Evolutionary conservation across 441 rosid species (phyloP).

Genomic region (Bruguiera hainesii): DNA sequence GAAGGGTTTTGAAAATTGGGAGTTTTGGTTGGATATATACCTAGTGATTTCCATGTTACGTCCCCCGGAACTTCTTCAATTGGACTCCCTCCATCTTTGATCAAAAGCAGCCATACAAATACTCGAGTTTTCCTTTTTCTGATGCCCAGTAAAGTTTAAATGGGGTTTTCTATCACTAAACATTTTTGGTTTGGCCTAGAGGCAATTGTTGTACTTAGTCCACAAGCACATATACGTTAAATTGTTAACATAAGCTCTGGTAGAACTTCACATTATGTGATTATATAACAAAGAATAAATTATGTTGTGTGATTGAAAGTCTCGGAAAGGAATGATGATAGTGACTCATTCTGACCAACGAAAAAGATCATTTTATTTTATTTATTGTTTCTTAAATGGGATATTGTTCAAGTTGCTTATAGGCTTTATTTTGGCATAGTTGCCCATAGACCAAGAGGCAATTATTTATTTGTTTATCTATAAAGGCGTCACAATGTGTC

Average conservation of each 20-base stretch:
- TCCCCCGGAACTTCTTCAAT: slow-evolving; percentile 5
- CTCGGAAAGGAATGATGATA: neutral
- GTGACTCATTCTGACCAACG: slow-evolving; percentile 6
- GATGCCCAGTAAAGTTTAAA: slow-evolving; percentile 21
- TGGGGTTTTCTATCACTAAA: slow-evolving; percentile 4
- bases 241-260: neutral
- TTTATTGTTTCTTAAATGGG: neutral
- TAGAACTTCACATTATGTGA: neutral
- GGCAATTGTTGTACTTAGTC: slow-evolving; percentile 17
- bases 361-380: slow-evolving; percentile 1
- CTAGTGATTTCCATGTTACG: neutral
- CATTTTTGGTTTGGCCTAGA: neutral
- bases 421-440: too few relatives aligned
- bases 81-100: slow-evolving; percentile 8
- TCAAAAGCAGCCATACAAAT: slow-evolving; percentile 8
- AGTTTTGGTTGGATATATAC: neutral
- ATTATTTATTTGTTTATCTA: too few relatives aligned
- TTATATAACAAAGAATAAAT: neutral
- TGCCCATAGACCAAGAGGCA: too few relatives aligned
- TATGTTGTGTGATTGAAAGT: neutral
- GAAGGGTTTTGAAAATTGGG: too few relatives aligned
- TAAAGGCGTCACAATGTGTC: too few relatives aligned
- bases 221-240: neutral
- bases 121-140: neutral
- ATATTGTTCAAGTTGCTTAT: neutral